Conservation (phyloP, 148 eudicot genomes). For the Rhododendron ovatum region DNA sequence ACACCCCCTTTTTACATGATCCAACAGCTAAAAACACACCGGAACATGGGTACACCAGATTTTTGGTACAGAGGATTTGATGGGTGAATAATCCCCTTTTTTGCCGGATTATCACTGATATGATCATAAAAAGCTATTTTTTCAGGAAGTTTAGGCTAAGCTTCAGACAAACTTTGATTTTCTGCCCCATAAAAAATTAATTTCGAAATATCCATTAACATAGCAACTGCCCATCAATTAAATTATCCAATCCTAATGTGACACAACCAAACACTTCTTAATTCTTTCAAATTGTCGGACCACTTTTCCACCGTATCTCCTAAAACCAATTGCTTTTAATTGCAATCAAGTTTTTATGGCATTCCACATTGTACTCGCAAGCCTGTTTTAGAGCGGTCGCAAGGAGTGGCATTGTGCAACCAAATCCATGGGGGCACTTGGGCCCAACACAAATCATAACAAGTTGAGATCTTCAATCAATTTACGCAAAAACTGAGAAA, state of each 20-base stretch:
- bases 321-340: too few relatives aligned
- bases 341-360: neutral
- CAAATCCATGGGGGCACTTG: too few relatives aligned
- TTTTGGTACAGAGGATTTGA: neutral
- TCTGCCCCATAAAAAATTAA: neutral
- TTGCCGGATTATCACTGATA: neutral
- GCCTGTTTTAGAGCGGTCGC: neutral
- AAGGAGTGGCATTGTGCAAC: too few relatives aligned
- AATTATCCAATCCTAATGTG: neutral
- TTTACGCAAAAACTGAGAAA: neutral
- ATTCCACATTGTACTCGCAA: too few relatives aligned
- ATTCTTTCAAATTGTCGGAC: neutral
- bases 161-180: neutral
- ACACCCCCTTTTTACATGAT: neutral
- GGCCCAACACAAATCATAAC: neutral
- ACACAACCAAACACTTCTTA: neutral
- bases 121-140: neutral
- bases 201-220: neutral
- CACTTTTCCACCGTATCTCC: neutral
- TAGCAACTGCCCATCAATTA: neutral
- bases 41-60: neutral
- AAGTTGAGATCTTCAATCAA: constrained; percentile 2
- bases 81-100: neutral
- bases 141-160: neutral
- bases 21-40: neutral